These are phyloP conservation scores for Ogataea degrootiae DNA, from an alignment of 805 yeast genomes.

Conservation along the genomic window DNA sequence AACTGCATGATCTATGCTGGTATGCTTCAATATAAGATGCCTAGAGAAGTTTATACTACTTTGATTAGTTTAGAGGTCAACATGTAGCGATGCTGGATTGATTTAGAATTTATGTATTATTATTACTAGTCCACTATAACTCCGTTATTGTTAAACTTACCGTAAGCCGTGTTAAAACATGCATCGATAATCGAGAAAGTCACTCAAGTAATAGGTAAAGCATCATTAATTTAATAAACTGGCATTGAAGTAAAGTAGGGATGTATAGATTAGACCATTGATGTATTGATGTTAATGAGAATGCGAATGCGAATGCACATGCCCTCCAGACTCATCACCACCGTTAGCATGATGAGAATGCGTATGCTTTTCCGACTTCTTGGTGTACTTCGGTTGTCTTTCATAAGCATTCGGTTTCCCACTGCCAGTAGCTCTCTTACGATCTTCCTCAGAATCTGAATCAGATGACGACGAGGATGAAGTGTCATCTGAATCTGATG, in stretches of 20 bases:
- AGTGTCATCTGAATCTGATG: constrained; percentile 14
- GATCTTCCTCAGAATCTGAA: constrained; percentile 14
- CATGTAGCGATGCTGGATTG: constrained; percentile 12
- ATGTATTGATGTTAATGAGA: background rate
- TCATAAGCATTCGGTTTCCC: constrained; percentile 79
- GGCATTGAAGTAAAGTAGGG: too few relatives aligned
- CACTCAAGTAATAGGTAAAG: too few relatives aligned
- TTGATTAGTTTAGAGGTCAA: constrained; percentile 56
- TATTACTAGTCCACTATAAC: background rate
- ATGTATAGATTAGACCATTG: background rate
- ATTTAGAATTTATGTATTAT: background rate
- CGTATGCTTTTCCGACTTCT: constrained; percentile 15
- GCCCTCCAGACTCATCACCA: background rate
- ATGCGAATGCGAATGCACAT: background rate
- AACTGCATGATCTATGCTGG: constrained; percentile 95
- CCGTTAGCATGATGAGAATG: background rate
- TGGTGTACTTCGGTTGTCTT: constrained; percentile 63
- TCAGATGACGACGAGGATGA: constrained; percentile 20
- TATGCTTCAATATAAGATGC: constrained; percentile 90
- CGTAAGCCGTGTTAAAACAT: background rate
- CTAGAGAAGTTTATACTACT: constrained; percentile 72
- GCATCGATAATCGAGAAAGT: too few relatives aligned
- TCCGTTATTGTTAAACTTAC: background rate
- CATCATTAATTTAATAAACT: too few relatives aligned
- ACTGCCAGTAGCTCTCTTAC: constrained; percentile 7